These are phyloP conservation scores for Rhodosporidiobolus odoratus DNA, from an alignment of 768 basidiomycete species.

Conservation along the genomic window DNA sequence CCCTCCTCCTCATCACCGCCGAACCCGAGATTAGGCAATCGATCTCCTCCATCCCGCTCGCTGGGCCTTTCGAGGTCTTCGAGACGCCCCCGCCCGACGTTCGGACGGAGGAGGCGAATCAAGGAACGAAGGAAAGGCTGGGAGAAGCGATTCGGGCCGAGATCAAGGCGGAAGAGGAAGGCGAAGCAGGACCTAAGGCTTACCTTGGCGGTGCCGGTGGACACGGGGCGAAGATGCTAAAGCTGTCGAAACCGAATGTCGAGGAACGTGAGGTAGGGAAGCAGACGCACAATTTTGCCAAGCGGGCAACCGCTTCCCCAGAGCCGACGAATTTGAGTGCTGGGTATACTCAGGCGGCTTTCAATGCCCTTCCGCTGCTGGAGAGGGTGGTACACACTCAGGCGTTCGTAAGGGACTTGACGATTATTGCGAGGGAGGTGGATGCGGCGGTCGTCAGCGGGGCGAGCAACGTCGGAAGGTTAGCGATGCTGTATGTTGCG, in stretches of 20 bases:
- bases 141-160: slow-evolving; percentile 49
- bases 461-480: slow-evolving; percentile 28
- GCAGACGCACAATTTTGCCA: not conserved
- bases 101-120: slow-evolving; percentile 2
- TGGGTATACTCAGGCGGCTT: slow-evolving; percentile 22
- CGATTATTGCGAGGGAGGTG: slow-evolving; percentile 13
- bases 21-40: not conserved
- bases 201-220: not conserved
- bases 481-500: slow-evolving; percentile 33
- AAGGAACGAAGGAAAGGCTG: slow-evolving; percentile 60
- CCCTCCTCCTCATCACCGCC: slow-evolving; percentile 31
- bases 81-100: slow-evolving; percentile 17
- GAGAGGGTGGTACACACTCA: slow-evolving; percentile 20
- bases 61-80: slow-evolving; percentile 5
- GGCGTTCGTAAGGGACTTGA: slow-evolving; percentile 27
- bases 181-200: slow-evolving; percentile 5
- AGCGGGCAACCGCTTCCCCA: no score
- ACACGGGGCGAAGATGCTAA: not conserved
- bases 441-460: slow-evolving; percentile 30
- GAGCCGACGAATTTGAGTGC: not conserved
- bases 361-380: slow-evolving; percentile 22
- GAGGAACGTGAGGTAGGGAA: not conserved
- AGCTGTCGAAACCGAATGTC: not conserved
- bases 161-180: slow-evolving; percentile 34
- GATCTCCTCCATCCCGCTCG: slow-evolving; percentile 1